phyloP scores from a whole-genome alignment of 2,329 filamentous ascomycete genomes.

The Curvularia spicifera region DNA sequence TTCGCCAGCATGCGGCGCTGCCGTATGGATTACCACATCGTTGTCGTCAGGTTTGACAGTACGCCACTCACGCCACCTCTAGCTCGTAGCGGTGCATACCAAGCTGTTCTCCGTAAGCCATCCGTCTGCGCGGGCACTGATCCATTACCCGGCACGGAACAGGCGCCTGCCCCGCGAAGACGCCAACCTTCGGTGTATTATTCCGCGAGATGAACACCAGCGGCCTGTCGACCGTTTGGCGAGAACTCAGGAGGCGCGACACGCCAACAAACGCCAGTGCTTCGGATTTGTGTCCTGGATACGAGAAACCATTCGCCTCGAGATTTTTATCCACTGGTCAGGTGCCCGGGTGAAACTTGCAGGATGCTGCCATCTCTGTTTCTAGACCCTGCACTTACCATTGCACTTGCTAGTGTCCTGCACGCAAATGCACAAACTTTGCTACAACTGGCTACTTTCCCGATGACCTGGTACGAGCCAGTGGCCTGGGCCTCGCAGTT shows the following conservation, averaged over 20 bases:
- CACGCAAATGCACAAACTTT: not conserved
- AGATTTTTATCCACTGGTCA: not conserved
- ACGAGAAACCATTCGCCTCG: not conserved
- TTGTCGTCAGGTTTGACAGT: not conserved
- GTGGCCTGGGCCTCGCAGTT: not conserved
- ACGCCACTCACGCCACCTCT: not conserved
- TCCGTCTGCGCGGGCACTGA: not conserved
- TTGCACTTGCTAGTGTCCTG: not conserved
- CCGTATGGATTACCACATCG: not conserved
- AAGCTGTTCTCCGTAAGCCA: not conserved
- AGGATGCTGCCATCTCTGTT: not conserved
- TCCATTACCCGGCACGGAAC: constrained; percentile 1
- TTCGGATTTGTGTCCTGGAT: not conserved
- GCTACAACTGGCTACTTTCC: not conserved
- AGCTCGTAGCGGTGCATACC: not conserved
- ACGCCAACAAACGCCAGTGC: not conserved
- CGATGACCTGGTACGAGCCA: constrained; percentile 5
- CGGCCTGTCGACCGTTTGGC: not conserved
- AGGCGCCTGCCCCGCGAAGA: not conserved
- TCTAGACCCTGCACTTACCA: not conserved
- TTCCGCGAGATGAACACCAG: not conserved
- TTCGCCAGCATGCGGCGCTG: not conserved
- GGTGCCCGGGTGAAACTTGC: not conserved
- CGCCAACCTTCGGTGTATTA: not conserved
- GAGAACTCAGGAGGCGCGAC: not conserved